Evolutionary conservation across 352 stramenopile genomes (phyloP), one percentile per base, ranked within the genome.

Genomic region (Phytophthora pini): DNA sequence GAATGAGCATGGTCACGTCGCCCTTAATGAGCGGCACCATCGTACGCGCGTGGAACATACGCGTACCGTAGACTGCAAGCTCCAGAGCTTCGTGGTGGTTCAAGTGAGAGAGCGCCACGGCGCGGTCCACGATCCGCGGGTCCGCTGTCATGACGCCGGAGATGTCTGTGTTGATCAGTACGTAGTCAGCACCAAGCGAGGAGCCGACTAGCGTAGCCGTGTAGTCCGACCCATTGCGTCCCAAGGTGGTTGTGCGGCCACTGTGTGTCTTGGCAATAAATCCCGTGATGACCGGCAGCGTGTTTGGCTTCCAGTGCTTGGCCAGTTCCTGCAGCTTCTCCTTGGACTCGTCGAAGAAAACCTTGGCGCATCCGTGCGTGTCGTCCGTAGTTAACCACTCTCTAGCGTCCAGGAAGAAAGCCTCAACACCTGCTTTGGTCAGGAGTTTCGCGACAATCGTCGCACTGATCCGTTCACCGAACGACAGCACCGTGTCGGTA

Each of bases 121-220:
- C 87, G 10, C 80, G 81, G n/a, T 91, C 78, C 11, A 95, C 87
- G 47, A 95, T 89, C 13, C 79, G 71, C 38, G 85, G 87, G 52
- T 95, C 85, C 0, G 87, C 87, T 0, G 83, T 93, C 87, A 95
- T 95, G 22, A 95, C 87, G 1, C 87, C 87, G 2, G 82, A 82
- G 31, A 94, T 93, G 45, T 95, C 85, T 4, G 85, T 95, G 61
- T 95, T 92, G 72, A 95, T 94, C 10, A 95, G 70, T 39, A 95
- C 87, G 56, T 93, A 92, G 70, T 93, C 84, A 7, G 82, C 84
- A 8, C 76, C 61, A 3, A 95, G 63, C 1, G 69, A 76, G n/a
- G 84, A 75, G 7, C 83, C 87, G 3, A 95, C 83, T n/a, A 95
- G 73, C 13, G 87, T 93, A 4, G 87, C 87, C 3, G 84, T 95